Evolutionary conservation across 2,329 filamentous ascomycete species (phyloP), one percentile per base, ranked within the genome.

Genomic region (Xylaria sp.): DNA sequence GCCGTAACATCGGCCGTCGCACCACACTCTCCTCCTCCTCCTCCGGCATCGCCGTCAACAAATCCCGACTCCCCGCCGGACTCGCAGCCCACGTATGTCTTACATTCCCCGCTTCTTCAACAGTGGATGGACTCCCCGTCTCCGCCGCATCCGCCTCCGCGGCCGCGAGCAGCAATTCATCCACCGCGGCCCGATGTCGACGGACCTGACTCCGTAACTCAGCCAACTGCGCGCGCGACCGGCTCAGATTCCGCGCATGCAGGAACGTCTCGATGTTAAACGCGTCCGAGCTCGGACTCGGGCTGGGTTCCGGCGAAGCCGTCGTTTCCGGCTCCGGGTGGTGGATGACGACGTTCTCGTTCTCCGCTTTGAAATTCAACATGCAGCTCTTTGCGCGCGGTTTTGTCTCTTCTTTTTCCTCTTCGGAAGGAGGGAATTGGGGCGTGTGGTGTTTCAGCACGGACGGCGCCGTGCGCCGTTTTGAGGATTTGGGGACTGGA

Each of bases 151-250:
- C 23, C 23, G 70, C 62, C 51, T 68, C 47, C 13, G 70, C 34
- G 52, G 63, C 44, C 53, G 61, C 42, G 49, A 69, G 59, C 37
- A 78, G 64, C 35, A 77, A 62, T 5, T 68, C 67, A 47, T 82
- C 76, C 10, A 85, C 72, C 52, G 75, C 75, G 47, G 73, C 71
- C 50, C 80, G 70, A 67, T 85, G 82, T 44, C 75, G 74, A 13
- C 71, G 63, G 19, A 85, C 76, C 64, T 84, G 82, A 5, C 73
- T 70, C 47, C 76, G 76, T 34, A 86, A 73, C 52, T 74, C 73
- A 2, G 74, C 72, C 34, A 86, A 76, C 47, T 81, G 74, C 7
- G 76, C 74, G 64, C 76, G 78, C 66, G 80, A 80, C 54, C 80
- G 81, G 65, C 78, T 76, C n/a, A 79, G 69, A 2, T 78, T 78